Evolutionary conservation across 257 asterid species (phyloP), one percentile per base, ranked within the genome.

Genomic region (Gynochthodes officinalis): DNA sequence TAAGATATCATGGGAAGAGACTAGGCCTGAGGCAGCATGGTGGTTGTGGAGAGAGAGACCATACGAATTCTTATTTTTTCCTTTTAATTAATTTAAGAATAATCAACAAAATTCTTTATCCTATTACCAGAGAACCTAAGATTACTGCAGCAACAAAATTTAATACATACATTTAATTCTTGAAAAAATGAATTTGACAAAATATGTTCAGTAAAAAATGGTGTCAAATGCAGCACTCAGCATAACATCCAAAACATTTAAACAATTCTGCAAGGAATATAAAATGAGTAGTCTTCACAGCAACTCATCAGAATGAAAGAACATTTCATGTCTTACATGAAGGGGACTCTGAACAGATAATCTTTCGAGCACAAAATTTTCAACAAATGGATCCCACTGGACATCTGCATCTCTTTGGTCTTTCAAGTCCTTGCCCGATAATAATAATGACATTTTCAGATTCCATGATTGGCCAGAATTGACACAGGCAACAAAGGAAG

Each of bases 381-480:
- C 99, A 82, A 94, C 99, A 82, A 94, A 94, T 27, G 97, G 95
- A 83, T 91, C 99, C 77, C 80, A 84, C 64, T 84, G 87, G 67
- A 80, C 79, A 82, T 82, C 86, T 79, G 80, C 91, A 65, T 74
- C 78, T 44, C 73, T 88, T 66, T 40, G 59, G 48, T 82, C 88
- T 67, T 50, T 68, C 18, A 78, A 77, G 62, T 82, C 88, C 74
- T 86, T 91, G 74, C 97, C 95, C 75, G 90, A 86, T 77, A 88
- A 83, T 58, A 91, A 77, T 64, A 91, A 74, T 42, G 99, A 94
- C 76, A 96, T 89, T 79, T 89, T 94, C 73, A 79, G 82, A 87
- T 89, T 88, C 97, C 99, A 94, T 10, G 95, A 80, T 79, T 82
- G 92, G 72, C 97, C 99, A 81, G 97, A 89, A 86, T 89, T 94